A percentile compares a stretch with the other conserved stretches of the same genome.
These are phyloP conservation scores for Aspergillus spinulosporus DNA, from an alignment of 2,329 filamentous ascomycete genomes.

Conservation along the genomic window DNA sequence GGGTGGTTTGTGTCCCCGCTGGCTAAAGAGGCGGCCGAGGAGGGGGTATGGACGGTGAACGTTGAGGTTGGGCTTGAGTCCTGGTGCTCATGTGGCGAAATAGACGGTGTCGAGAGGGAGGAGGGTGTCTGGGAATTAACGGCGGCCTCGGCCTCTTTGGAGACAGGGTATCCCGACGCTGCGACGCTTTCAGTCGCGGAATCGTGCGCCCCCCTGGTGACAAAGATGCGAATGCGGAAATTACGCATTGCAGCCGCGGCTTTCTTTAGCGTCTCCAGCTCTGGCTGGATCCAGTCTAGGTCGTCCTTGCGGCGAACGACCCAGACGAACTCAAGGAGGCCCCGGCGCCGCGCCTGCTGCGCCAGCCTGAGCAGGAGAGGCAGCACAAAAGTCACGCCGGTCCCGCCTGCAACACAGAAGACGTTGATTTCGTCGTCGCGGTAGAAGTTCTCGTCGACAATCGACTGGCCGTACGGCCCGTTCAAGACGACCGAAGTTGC, in stretches of 20 bases:
- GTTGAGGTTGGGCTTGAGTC: conserved; percentile 6
- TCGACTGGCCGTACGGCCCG: conserved; percentile 62
- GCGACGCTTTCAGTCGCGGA: neutral
- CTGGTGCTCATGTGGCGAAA: neutral
- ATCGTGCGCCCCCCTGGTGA: conserved; percentile 53
- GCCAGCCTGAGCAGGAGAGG: conserved; percentile 48
- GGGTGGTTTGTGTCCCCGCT: conserved; percentile 20
- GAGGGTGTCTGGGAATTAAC: neutral
- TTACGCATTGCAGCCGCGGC: conserved; percentile 37
- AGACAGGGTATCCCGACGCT: neutral
- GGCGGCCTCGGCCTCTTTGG: conserved; percentile 1
- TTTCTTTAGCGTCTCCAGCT: conserved; percentile 54
- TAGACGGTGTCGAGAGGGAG: neutral
- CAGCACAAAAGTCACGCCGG: conserved; percentile 59
- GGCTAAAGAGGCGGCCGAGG: conserved; percentile 1
- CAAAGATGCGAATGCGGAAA: conserved; percentile 58
- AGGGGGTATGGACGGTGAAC: conserved; percentile 14
- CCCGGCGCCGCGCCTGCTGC: conserved; percentile 14
- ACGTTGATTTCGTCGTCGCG: conserved; percentile 44
- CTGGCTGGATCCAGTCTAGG: conserved; percentile 58
- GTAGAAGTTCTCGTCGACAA: conserved; percentile 44
- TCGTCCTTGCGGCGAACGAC: conserved; percentile 58
- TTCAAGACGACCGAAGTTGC: conserved; percentile 60
- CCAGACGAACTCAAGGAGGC: conserved; percentile 65
- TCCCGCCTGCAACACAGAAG: conserved; percentile 59